phyloP scores from a whole-genome alignment of 2,329 filamentous ascomycete genomes.

The Aspergillus persii region DNA sequence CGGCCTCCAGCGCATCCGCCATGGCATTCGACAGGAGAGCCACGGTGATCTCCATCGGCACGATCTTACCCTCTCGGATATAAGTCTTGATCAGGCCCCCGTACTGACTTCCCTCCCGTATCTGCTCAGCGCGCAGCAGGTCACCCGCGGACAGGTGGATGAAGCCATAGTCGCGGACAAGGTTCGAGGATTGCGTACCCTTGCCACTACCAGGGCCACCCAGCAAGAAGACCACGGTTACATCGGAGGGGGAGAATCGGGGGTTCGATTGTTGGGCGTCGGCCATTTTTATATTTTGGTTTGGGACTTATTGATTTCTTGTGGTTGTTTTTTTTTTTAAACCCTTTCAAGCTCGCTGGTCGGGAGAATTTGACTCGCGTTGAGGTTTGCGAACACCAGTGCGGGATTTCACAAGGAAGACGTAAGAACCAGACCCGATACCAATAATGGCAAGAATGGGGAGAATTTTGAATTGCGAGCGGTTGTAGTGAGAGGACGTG shows the following conservation, averaged over 20 bases:
- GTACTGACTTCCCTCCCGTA: slow-evolving; percentile 80
- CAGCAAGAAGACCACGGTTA: slow-evolving; percentile 95
- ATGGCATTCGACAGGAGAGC: slow-evolving; percentile 93
- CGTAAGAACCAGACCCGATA: slow-evolving; percentile 50
- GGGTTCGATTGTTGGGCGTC: slow-evolving; percentile 54
- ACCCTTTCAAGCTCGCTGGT: not conserved
- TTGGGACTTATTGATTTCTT: not conserved
- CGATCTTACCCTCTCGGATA: slow-evolving; percentile 92
- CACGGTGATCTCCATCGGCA: slow-evolving; percentile 98
- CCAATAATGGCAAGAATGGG: slow-evolving; percentile 46
- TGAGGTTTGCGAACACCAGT: slow-evolving; percentile 46
- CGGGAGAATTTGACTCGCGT: slow-evolving; percentile 47
- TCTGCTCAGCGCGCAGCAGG: slow-evolving; percentile 87
- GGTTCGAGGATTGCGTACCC: slow-evolving; percentile 88
- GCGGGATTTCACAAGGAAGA: slow-evolving; percentile 51
- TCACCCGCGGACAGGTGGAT: slow-evolving; percentile 91
- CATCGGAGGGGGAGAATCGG: slow-evolving; percentile 72
- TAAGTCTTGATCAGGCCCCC: slow-evolving; percentile 89
- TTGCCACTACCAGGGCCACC: slow-evolving; percentile 95
- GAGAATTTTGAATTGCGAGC: slow-evolving; percentile 41
- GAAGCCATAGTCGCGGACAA: slow-evolving; percentile 87
- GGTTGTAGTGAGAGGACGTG: slow-evolving; percentile 25
- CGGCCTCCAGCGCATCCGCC: slow-evolving; percentile 62
- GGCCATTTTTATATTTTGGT: slow-evolving; percentile 19
- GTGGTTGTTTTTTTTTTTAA: slow-evolving; percentile 2